Evolutionary conservation across 2,329 filamentous ascomycete genomes (phyloP).

Genomic region (Botrytis hyacinthi): DNA sequence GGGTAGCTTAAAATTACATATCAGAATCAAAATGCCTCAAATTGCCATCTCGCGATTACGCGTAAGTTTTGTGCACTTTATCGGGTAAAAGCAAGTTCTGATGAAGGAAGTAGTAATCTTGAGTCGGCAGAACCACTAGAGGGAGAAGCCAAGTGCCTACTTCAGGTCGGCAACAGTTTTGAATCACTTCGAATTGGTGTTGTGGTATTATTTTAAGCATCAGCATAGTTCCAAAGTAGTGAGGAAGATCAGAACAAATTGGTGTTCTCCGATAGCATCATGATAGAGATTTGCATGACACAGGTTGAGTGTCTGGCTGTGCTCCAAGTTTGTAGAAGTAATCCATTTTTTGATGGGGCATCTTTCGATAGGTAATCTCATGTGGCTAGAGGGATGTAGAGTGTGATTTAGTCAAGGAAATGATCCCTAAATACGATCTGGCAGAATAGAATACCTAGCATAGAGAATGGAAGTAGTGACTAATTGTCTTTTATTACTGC

Average conservation of each 20-base stretch:
- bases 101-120: background rate
- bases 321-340: background rate
- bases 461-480: too few relatives aligned
- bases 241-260: background rate
- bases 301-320: background rate
- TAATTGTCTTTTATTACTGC: background rate
- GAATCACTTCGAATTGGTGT: too few relatives aligned
- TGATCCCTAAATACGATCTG: fast-evolving
- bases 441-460: fast-evolving
- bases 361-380: too few relatives aligned
- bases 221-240: fast-evolving
- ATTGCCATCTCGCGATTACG: background rate
- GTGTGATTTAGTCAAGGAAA: too few relatives aligned
- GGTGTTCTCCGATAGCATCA: too few relatives aligned
- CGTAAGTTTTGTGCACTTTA: fast-evolving
- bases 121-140: too few relatives aligned
- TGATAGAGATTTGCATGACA: fast-evolving
- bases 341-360: background rate
- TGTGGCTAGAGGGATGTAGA: background rate
- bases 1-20: too few relatives aligned
- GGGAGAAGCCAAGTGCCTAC: too few relatives aligned
- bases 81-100: background rate
- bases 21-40: background rate
- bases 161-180: too few relatives aligned
- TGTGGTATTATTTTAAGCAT: too few relatives aligned